Evolutionary conservation across 1,139 yeast species (phyloP).

Genomic region (Geotrichum carabidarum): DNA sequence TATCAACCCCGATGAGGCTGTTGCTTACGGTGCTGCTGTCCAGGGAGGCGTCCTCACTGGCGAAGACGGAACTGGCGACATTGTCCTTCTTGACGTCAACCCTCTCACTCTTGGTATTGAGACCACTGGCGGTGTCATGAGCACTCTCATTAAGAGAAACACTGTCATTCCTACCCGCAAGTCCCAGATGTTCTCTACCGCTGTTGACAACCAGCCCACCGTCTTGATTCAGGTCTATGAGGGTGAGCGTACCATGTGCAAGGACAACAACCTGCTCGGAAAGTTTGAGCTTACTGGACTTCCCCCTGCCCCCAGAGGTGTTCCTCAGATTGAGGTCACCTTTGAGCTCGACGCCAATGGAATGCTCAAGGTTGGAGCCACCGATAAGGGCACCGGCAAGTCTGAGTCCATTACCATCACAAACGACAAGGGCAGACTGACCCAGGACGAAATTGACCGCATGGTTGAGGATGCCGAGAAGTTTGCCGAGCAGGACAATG

Average conservation of each 20-base stretch:
- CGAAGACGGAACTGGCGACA: constrained; percentile 76
- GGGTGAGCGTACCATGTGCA: constrained; percentile 95
- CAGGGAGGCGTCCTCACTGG: constrained; percentile 96
- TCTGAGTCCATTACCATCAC: constrained; percentile 90
- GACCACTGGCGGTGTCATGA: constrained; percentile 97
- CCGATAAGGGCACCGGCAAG: constrained; percentile 96
- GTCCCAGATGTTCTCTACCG: constrained; percentile 94
- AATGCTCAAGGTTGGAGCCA: constrained; percentile 87
- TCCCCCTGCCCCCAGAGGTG: constrained; percentile 98
- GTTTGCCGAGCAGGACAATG: constrained; percentile 82
- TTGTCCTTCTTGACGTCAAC: constrained; percentile 83
- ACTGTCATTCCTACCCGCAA: constrained; percentile 95
- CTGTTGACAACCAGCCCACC: constrained; percentile 96
- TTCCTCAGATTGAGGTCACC: constrained; percentile 94
- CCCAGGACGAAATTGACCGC: constrained; percentile 85
- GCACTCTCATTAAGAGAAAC: constrained; percentile 93
- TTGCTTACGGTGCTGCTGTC: constrained; percentile 96
- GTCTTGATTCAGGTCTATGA: constrained; percentile 93
- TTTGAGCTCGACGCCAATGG: constrained; percentile 94
- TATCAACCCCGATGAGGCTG: constrained; percentile 96
- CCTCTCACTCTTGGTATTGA: constrained; percentile 95
- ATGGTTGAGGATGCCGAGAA: constrained; percentile 94
- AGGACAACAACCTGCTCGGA: constrained; percentile 92
- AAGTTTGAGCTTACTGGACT: constrained; percentile 93
- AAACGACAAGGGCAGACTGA: constrained; percentile 94